Conservation (phyloP, 768 basidiomycete species). For the Gymnopilus junonius region DNA sequence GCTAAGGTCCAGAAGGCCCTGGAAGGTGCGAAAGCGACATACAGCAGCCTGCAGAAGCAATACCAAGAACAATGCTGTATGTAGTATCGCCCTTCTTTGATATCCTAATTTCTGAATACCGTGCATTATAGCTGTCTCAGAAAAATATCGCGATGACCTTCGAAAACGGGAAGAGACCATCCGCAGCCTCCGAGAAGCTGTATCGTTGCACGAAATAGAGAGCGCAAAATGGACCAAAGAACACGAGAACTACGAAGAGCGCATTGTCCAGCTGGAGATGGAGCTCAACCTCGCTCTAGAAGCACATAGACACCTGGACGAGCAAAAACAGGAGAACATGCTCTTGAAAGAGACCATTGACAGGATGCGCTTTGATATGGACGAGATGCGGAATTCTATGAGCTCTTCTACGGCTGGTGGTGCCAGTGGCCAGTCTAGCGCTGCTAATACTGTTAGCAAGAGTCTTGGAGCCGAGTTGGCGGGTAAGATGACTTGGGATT, state of each 20-base stretch:
- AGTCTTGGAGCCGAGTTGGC: constrained; percentile 75
- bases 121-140: constrained; percentile 62
- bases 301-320: constrained; percentile 77
- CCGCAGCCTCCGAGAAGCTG: constrained; percentile 62
- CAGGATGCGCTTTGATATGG: constrained; percentile 91
- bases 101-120: neutral
- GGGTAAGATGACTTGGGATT: constrained; percentile 56
- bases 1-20: constrained; percentile 73
- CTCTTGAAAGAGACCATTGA: constrained; percentile 96
- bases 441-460: constrained; percentile 65
- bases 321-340: constrained; percentile 95
- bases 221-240: constrained; percentile 67
- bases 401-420: constrained; percentile 38
- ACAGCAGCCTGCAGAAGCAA: constrained; percentile 80
- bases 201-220: constrained; percentile 68
- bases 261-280: constrained; percentile 67
- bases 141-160: constrained; percentile 76
- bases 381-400: constrained; percentile 74
- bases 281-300: constrained; percentile 74
- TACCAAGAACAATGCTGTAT: constrained; percentile 87
- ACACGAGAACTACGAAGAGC: constrained; percentile 72
- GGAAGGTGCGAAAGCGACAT: constrained; percentile 73
- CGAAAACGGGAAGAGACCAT: constrained; percentile 78
- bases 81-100: constrained; percentile 30
- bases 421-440: constrained; percentile 52